Base-by-base conservation (phyloP, 208 protist genomes). In the Leishmania arabica region DNA sequence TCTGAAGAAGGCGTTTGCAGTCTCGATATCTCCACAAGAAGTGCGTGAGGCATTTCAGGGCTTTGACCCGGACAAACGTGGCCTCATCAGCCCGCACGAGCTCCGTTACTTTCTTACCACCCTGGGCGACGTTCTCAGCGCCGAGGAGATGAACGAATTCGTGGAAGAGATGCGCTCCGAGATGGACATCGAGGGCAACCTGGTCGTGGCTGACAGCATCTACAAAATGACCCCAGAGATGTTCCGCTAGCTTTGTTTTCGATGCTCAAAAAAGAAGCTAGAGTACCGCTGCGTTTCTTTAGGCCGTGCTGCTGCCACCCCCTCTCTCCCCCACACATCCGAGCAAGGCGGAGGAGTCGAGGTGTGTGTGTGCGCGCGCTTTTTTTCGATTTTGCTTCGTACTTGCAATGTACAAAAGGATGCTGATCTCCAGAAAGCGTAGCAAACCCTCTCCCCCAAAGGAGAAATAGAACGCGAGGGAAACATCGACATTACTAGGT, bases 101-200 rank as follows among this genome's bases (percentile, higher is more conserved):
- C 91, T 99, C 51, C 92, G 97, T 60, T 96, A 94, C 80, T 92
- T 99, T 71, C 93, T 99, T 78, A 98, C 95, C 6, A 98, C 97
- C 13, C 74, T 99, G 60, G 98, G 98, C 19, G 98, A 99, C 75
- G 90, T 90, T 42, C 88, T 99, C 21, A 94, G 89, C 17, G 81
- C 86, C 40, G 95, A 98, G 47, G 98, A 99, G 76, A 92, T 98
- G 85, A 97, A 98, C 73, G 86, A 86, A 17, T 95, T 99, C 79
- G 88, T 97, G 11, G 92, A 95, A 53, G 94, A 97, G 77, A 92
- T 98, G 83, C 86, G 89, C 19, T 89, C 86, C 17, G 93, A 98
- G 42, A 90, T 96, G 77, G 93, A 98, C 74, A 96, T 96, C 80
- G 95, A 98, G 73, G 95, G 97, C 31, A 95, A 96, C 72, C 81